Conservation (phyloP, 768 basidiomycete species). For the Tulasnella sp. region DNA sequence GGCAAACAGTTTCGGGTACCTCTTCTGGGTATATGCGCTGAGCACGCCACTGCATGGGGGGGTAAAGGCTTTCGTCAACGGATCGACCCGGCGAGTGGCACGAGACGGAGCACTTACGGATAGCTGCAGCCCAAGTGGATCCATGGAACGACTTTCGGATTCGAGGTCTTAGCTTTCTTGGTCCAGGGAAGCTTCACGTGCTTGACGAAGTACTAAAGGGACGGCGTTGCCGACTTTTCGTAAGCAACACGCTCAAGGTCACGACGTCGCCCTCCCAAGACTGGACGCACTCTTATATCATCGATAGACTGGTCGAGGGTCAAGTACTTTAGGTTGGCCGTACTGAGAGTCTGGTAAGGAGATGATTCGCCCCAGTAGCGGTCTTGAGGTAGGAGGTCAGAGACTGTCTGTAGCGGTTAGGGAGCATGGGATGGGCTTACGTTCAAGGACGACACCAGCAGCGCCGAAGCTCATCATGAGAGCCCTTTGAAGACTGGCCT, state of each 20-base stretch:
- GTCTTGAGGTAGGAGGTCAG: neutral
- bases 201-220: constrained; percentile 24
- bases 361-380: constrained; percentile 21
- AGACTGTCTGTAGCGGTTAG: too few species aligned
- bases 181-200: constrained; percentile 23
- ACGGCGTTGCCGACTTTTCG: neutral
- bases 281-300: neutral
- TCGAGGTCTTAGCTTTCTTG: neutral
- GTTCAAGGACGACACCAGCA: constrained; percentile 25
- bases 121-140: constrained; percentile 22
- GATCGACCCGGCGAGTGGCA: too few species aligned
- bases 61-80: too few species aligned
- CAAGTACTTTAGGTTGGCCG: constrained; percentile 18
- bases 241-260: neutral
- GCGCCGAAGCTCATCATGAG: constrained; percentile 15
- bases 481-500: neutral
- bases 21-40: constrained; percentile 15
- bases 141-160: constrained; percentile 13
- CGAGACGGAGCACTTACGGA: too few species aligned
- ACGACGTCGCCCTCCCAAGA: neutral
- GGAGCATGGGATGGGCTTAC: neutral
- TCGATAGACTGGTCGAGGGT: constrained; percentile 11
- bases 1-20: constrained; percentile 19
- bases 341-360: constrained; percentile 7
- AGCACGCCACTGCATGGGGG: constrained; percentile 11